phyloP scores from a whole-genome alignment of 306 rosid species.

The Dryas drummondii region DNA sequence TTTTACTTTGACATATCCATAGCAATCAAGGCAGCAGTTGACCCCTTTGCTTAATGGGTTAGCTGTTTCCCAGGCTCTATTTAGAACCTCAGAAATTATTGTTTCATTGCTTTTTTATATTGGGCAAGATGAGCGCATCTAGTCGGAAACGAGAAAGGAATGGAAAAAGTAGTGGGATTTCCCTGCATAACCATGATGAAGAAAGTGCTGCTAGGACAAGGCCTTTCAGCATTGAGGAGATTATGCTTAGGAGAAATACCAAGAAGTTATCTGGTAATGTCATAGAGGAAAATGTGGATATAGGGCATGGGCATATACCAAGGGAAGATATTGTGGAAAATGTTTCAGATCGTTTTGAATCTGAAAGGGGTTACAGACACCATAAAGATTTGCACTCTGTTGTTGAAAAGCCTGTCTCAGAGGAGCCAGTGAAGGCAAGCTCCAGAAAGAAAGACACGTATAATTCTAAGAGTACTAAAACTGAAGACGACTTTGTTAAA shows the following conservation, averaged over 20 bases:
- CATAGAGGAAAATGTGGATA: slow-evolving; percentile 37
- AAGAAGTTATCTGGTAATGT: slow-evolving; percentile 51
- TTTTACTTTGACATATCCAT: neutral
- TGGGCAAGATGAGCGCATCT: slow-evolving; percentile 56
- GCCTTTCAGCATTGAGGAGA: slow-evolving; percentile 79
- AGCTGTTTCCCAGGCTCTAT: slow-evolving; percentile 12
- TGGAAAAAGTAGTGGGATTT: slow-evolving; percentile 33
- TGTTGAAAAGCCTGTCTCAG: slow-evolving; percentile 34
- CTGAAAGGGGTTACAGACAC: slow-evolving; percentile 31
- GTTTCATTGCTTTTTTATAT: slow-evolving; percentile 14
- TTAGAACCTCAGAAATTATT: slow-evolving; percentile 13
- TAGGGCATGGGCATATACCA: slow-evolving; percentile 23
- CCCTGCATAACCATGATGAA: slow-evolving; percentile 41
- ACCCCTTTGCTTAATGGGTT: slow-evolving; percentile 9
- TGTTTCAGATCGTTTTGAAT: slow-evolving; percentile 36
- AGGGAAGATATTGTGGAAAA: slow-evolving; percentile 40
- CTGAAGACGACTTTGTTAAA: slow-evolving; percentile 35
- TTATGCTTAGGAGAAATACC: slow-evolving; percentile 66
- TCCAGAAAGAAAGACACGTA: slow-evolving; percentile 54
- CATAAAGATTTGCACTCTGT: slow-evolving; percentile 33
- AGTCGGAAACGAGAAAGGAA: slow-evolving; percentile 44
- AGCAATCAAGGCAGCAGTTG: neutral
- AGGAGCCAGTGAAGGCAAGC: slow-evolving; percentile 41
- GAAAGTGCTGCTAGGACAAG: slow-evolving; percentile 91
- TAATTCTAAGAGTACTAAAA: slow-evolving; percentile 29